Conservation (phyloP, 139 green algal genomes). For the Chlamydomonas applanata region DNA sequence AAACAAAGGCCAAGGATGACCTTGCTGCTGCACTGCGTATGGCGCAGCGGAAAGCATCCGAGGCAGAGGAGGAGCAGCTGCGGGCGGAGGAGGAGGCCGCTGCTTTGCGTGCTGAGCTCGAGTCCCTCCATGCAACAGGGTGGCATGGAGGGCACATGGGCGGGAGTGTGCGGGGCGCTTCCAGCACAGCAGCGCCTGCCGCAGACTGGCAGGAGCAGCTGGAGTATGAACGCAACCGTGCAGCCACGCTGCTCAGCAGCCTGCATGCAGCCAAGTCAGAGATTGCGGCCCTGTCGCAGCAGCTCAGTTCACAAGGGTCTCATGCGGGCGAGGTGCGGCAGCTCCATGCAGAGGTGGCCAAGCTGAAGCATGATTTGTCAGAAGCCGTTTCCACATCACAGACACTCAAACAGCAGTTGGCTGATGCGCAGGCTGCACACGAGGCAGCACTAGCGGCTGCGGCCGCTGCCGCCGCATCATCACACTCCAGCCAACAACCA, state of each 20-base stretch:
- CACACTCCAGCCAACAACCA: background rate
- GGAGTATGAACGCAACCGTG: constrained; percentile 27
- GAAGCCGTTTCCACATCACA: background rate
- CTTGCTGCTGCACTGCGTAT: constrained; percentile 39
- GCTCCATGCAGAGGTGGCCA: background rate
- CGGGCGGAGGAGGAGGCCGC: constrained; percentile 49
- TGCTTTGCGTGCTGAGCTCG: constrained; percentile 50
- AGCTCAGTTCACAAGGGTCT: background rate
- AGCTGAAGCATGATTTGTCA: background rate
- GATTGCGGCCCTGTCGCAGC: constrained; percentile 9
- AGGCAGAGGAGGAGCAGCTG: constrained; percentile 65
- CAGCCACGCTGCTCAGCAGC: constrained; percentile 21
- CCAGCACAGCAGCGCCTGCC: constrained; percentile 9
- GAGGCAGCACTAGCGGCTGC: constrained; percentile 4
- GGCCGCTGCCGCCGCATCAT: constrained; percentile 17
- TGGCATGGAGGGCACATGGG: background rate
- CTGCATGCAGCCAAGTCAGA: constrained; percentile 29
- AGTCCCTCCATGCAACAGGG: constrained; percentile 26
- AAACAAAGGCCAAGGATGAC: constrained; percentile 36
- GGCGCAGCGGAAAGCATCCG: constrained; percentile 34
- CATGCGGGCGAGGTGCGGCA: background rate
- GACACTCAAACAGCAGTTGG: background rate
- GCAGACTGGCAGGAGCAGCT: constrained; percentile 24
- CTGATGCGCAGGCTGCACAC: background rate
- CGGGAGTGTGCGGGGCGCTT: background rate